phyloP scores from a whole-genome alignment of 2,329 filamentous ascomycete species.

The Zarea fungicola region DNA sequence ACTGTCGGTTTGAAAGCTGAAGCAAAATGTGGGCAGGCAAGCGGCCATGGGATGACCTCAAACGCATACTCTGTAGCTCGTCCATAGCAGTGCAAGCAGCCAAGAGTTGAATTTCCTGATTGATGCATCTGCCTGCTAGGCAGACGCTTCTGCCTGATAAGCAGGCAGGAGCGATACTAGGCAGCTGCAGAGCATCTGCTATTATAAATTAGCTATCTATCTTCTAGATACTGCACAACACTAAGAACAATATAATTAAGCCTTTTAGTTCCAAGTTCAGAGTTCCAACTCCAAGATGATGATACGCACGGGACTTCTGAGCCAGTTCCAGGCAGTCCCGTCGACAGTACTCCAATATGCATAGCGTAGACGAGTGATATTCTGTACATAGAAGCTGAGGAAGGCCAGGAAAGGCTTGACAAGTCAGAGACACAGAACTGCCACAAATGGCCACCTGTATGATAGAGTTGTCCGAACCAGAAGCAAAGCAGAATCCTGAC shows the following conservation, averaged over 20 bases:
- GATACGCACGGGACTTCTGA: slow-evolving; percentile 24
- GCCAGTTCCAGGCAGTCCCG: slow-evolving; percentile 23
- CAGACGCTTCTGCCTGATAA: no score
- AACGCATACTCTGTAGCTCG: slow-evolving; percentile 28
- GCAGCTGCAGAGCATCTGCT: no score
- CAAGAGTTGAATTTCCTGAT: no score
- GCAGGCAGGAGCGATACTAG: no score
- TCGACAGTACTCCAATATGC: slow-evolving; percentile 21
- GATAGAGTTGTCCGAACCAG: slow-evolving; percentile 13
- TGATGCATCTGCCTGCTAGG: no score
- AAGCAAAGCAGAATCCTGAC: neutral
- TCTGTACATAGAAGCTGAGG: slow-evolving; percentile 23
- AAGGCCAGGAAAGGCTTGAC: slow-evolving; percentile 22
- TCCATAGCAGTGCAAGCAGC: slow-evolving; percentile 28
- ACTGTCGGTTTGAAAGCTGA: no score
- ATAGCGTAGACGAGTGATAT: slow-evolving; percentile 20
- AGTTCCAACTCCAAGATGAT: no score
- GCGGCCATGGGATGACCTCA: slow-evolving; percentile 21
- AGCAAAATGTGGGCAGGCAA: slow-evolving; percentile 20
- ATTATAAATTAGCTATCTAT: no score
- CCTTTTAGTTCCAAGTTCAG: no score
- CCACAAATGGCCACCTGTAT: no score
- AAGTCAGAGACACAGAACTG: slow-evolving; percentile 25
- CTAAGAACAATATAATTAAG: no score
- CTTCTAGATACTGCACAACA: no score